phyloP scores from a whole-genome alignment of 495 filamentous ascomycete species.

The Parathielavia appendiculata region DNA sequence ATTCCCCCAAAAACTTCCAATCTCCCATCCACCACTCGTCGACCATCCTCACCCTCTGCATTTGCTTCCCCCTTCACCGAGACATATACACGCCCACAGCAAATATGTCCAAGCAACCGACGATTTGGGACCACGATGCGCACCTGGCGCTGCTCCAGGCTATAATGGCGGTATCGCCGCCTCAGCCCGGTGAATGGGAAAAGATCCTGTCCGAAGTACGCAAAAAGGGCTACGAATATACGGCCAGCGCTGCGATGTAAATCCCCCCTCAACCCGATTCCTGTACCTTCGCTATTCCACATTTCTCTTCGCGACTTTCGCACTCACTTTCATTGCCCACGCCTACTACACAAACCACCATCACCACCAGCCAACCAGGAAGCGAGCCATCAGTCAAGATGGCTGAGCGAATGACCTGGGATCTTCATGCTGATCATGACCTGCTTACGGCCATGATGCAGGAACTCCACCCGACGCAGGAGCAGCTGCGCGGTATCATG shows the following conservation, averaged over 20 bases:
- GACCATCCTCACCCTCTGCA: not conserved
- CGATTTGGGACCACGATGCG: constrained; percentile 33
- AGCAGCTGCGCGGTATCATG: constrained; percentile 22
- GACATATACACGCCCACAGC: not conserved
- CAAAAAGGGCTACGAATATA: constrained; percentile 28
- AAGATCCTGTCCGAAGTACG: constrained; percentile 17
- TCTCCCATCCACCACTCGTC: not conserved
- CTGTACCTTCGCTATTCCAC: not conserved
- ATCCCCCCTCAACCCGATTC: not conserved
- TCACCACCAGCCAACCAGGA: not conserved
- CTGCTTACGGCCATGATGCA: constrained; percentile 23
- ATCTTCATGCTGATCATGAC: constrained; percentile 27
- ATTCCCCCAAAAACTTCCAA: not conserved
- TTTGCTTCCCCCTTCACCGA: not conserved
- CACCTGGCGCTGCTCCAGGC: constrained; percentile 33
- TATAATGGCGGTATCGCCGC: constrained; percentile 23
- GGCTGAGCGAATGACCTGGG: constrained; percentile 28
- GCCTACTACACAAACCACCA: not conserved
- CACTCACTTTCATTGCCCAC: not conserved
- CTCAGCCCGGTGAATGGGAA: constrained; percentile 22
- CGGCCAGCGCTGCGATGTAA: constrained; percentile 29
- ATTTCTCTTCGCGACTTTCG: not conserved
- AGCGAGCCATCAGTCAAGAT: constrained; percentile 7
- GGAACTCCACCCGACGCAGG: constrained; percentile 18
- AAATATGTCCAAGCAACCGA: constrained; percentile 24